Percentiles rank a stretch among this genome's conserved stretches.
Evolutionary conservation across 306 rosid genomes (phyloP).

Genomic region (Mimosa bimucronata): DNA sequence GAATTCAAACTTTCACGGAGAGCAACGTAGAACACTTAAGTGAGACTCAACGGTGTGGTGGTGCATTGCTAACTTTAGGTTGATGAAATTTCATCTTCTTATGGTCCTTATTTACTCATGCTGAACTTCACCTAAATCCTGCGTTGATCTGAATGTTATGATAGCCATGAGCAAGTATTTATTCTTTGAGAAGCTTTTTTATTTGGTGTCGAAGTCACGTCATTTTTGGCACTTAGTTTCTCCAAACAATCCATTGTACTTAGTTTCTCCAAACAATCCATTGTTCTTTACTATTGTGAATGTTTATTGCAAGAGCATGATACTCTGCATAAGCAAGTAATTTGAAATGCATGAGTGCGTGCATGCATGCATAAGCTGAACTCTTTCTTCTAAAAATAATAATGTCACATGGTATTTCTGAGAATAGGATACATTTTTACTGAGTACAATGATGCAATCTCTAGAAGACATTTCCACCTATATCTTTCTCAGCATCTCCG

Average conservation of each 20-base stretch:
- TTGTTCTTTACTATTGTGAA: not conserved
- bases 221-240: not conserved
- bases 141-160: not conserved
- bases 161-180: not conserved
- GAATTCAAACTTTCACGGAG: not conserved
- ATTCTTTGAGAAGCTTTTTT: not conserved
- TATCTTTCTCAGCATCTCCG: not conserved
- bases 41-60: not conserved
- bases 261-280: not conserved
- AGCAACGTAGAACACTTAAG: not conserved
- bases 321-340: constrained; percentile 1
- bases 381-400: not conserved
- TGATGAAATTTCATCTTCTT: not conserved
- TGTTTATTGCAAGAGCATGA: not conserved
- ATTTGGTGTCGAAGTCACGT: not conserved
- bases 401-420: not conserved
- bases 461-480: not conserved
- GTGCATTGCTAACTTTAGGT: not conserved
- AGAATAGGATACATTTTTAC: not conserved
- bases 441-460: not conserved
- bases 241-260: not conserved
- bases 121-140: constrained; percentile 6
- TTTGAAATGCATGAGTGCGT: not conserved
- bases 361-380: constrained; percentile 26
- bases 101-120: not conserved